Conservation (phyloP, 2,329 filamentous ascomycete species). For the Claviceps cyperi region DNA sequence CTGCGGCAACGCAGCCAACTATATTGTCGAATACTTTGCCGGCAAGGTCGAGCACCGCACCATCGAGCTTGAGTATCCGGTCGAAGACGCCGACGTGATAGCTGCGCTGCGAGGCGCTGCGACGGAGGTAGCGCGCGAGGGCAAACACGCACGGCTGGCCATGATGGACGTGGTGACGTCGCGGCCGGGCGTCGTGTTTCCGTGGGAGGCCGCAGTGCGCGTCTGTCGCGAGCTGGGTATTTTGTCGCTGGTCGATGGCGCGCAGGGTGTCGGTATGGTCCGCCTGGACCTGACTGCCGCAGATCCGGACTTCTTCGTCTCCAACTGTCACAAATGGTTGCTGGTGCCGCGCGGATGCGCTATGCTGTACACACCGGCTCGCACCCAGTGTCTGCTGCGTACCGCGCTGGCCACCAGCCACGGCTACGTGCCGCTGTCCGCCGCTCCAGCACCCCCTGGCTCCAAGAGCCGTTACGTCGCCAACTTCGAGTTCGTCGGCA, state of each 20-base stretch:
- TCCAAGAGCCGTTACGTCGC: slow-evolving; percentile 46
- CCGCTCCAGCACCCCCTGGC: slow-evolving; percentile 27
- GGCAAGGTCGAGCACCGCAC: slow-evolving; percentile 29
- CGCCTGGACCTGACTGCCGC: slow-evolving; percentile 49
- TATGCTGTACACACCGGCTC: slow-evolving; percentile 60
- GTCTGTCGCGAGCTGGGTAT: slow-evolving; percentile 54
- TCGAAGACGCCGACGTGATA: slow-evolving; percentile 54
- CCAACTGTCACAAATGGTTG: slow-evolving; percentile 88
- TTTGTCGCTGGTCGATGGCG: slow-evolving; percentile 66
- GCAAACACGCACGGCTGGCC: slow-evolving; percentile 51
- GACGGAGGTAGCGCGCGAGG: slow-evolving; percentile 31
- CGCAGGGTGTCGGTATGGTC: slow-evolving; percentile 73
- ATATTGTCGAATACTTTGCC: slow-evolving; percentile 49
- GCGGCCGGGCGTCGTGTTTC: slow-evolving; percentile 63
- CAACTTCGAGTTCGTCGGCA: slow-evolving; percentile 67
- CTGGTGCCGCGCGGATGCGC: slow-evolving; percentile 67
- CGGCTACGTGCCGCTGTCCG: slow-evolving; percentile 42
- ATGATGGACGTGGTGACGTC: slow-evolving; percentile 68
- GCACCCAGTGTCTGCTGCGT: slow-evolving; percentile 63
- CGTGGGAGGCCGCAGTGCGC: slow-evolving; percentile 53
- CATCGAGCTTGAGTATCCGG: slow-evolving; percentile 53
- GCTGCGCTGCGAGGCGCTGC: slow-evolving; percentile 46
- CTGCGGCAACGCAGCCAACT: slow-evolving; percentile 60
- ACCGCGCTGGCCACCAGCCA: slow-evolving; percentile 69
- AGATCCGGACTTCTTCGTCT: slow-evolving; percentile 75